These are phyloP conservation scores for Solanum clarkiae DNA, from an alignment of 257 asterid genomes.

Conservation along the genomic window DNA sequence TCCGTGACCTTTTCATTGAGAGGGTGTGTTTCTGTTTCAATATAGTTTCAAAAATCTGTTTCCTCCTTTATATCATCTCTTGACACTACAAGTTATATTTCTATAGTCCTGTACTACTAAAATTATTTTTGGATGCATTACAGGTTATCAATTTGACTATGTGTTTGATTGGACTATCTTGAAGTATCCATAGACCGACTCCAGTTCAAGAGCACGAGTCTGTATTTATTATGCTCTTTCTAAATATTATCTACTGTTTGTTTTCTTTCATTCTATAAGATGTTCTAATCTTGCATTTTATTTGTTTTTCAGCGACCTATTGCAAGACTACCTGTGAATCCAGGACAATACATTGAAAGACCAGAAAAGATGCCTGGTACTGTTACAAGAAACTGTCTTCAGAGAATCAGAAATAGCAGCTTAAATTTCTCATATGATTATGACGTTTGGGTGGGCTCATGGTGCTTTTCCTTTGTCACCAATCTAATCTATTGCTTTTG, in stretches of 20 bases:
- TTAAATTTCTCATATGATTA: neutral
- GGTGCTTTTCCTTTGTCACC: neutral
- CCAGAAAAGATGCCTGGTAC: constrained; percentile 59
- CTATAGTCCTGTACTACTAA: neutral
- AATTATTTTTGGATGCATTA: neutral
- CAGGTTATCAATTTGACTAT: constrained; percentile 81
- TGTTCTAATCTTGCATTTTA: neutral
- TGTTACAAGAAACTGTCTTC: neutral
- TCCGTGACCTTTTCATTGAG: constrained; percentile 75
- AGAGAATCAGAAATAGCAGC: neutral
- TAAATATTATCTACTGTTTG: neutral
- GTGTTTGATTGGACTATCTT: constrained; percentile 89
- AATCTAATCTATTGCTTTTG: neutral
- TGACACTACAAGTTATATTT: neutral
- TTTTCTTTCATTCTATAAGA: neutral
- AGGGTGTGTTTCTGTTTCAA: constrained; percentile 26
- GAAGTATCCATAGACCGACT: constrained; percentile 72
- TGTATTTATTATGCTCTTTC: neutral
- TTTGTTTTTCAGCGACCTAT: constrained; percentile 34
- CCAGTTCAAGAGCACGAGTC: constrained; percentile 59
- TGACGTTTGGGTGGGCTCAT: neutral
- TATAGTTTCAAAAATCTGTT: neutral
- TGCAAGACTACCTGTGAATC: constrained; percentile 43
- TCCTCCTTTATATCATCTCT: neutral
- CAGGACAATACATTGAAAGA: constrained; percentile 52